Base-by-base conservation (phyloP, 768 basidiomycete genomes). In the Calocera cornea region DNA sequence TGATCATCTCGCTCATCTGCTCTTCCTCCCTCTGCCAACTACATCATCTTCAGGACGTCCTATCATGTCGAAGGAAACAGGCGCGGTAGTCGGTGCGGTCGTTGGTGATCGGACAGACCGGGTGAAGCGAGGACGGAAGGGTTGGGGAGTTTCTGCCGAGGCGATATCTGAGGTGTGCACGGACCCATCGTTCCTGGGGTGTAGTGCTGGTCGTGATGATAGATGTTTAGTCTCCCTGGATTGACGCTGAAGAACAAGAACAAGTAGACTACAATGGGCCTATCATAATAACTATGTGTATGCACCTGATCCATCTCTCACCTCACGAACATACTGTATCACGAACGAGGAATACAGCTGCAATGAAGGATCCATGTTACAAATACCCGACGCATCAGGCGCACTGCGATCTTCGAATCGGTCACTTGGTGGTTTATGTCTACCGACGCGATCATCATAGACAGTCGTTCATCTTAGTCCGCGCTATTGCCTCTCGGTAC, bases 31-130 rank as follows among this genome's bases (percentile, higher is more conserved):
- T 1, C 72, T 82, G 8, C 87, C 87, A 14, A 83, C 83, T 0
- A 78, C 81, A 1, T 87, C 87, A 7, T 87, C 86, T 24, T 87
- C 86, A 67, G 87, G 88, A 2, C 87, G 86, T 0, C 87, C 87
- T 0, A 82, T 89, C 66, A 77, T 89, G 7, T 84, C 86, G 67
- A 80, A 81, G 69, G 79, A 83, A 69, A 83, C 76, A 33, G 87
- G 87, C 2, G 81, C 85, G 0, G 86, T 88, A 2, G 79, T 88
- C 1, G 88, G 88, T 0, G 77, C 88, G 17, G 80, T 86, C 71
- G 78, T 85, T 10, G 87, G 87, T 16, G 85, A 78, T 69, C 73
- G 80, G 5, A 76, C 85, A 2, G 82, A 84, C 69, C 85, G 86
- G 16, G 73, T 72, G 22, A 17, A 47, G 44, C 54, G 54, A 33